Base-by-base conservation (phyloP, 441 rosid species). In the Rhodomyrtus psidioides region DNA sequence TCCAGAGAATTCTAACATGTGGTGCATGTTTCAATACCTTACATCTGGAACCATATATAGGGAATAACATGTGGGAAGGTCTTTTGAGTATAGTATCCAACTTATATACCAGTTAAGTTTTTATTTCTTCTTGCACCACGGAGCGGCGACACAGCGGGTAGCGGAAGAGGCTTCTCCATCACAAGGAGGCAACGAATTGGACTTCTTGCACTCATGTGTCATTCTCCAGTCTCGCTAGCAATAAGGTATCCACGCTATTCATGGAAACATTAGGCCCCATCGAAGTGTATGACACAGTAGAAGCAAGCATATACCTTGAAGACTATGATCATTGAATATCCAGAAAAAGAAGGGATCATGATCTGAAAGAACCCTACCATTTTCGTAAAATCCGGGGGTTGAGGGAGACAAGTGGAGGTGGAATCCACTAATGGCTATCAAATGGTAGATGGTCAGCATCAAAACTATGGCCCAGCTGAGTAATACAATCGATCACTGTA, bases 401-500 rank as follows among this genome's bases (percentile, higher is more conserved):
- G 79, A 70, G 2, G 49, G 79, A 70, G 79, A 70, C 79, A 39
- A 70, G 49, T 70, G 79, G 79, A 70, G 14, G 79, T 70, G 79
- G 79, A 70, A 70, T 70, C 79, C 79, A 70, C 79, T 42, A 34
- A 34, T 70, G 79, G 79, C 49, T 70, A 19, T 34, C 49, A 21
- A 70, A 70, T 70, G 79, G 79, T 70, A 10, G 79, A 34, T 21
- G 23, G 49, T 70, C 79, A 70, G 42, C 79, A 70, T 70, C 79
- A 86, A 83, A 81, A 83, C 42, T 82, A 9, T 90, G 94, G 84
- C 87, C 94, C 92, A 90, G 86, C 89, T 82, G 89, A 86, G 83
- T 87, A 85, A 83, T 88, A 88, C 87, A 87, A 88, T 87, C 75
- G 62, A 87, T 87, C 81, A 56, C 84, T 23, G n/a, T 28, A 53